These are phyloP conservation scores for Cystobasidiaceae sp. DNA, from an alignment of 1,284 basidiomycete species.

Conservation along the genomic window DNA sequence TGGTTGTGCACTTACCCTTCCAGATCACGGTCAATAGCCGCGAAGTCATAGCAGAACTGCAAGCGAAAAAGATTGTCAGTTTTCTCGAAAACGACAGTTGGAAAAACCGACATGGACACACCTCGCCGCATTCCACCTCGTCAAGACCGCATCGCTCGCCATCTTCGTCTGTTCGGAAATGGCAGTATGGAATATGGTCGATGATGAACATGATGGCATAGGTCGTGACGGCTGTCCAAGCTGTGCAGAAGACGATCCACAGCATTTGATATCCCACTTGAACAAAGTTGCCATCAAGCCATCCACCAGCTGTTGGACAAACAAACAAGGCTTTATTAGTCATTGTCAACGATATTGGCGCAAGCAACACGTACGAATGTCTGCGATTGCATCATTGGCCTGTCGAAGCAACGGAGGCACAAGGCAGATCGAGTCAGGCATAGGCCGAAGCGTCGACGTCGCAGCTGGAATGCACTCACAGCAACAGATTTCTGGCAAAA, in stretches of 20 bases:
- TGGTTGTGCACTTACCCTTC: slow-evolving; percentile 30
- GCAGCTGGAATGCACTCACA: too few species aligned
- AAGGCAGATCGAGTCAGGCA: too few species aligned
- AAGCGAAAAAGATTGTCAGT: neutral
- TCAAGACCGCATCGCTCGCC: slow-evolving; percentile 84
- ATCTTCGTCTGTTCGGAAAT: slow-evolving; percentile 66
- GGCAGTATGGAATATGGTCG: slow-evolving; percentile 69
- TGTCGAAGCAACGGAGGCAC: too few species aligned
- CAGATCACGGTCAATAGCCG: slow-evolving; percentile 19
- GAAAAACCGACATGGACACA: neutral
- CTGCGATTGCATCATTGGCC: slow-evolving; percentile 59
- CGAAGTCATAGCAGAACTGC: slow-evolving; percentile 30
- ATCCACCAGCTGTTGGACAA: slow-evolving; percentile 56
- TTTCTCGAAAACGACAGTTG: neutral
- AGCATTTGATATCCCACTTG: slow-evolving; percentile 77
- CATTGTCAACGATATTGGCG: neutral
- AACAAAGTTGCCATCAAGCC: slow-evolving; percentile 61
- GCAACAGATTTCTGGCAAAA: slow-evolving; percentile 76
- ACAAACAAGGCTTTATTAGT: neutral
- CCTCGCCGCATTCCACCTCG: slow-evolving; percentile 58
- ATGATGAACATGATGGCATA: slow-evolving; percentile 63
- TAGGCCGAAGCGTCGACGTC: too few species aligned
- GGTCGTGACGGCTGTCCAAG: slow-evolving; percentile 57
- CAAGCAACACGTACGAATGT: slow-evolving; percentile 43
- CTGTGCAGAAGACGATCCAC: slow-evolving; percentile 66